These are phyloP conservation scores for Sclerotinia subarctica DNA, from an alignment of 2,329 filamentous ascomycete species.

Conservation along the genomic window DNA sequence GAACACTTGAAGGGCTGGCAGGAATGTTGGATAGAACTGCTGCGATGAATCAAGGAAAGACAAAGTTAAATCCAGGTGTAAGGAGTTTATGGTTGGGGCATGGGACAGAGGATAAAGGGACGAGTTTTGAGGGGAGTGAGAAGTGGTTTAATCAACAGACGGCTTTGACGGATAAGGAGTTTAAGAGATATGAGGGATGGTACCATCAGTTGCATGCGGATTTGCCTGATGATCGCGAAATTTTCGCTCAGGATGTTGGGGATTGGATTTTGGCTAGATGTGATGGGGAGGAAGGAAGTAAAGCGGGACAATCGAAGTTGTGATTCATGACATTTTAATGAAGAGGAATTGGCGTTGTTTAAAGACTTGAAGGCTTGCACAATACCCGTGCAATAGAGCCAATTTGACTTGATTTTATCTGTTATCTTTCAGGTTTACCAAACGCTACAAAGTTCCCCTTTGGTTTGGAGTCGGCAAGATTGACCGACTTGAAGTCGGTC, in stretches of 20 bases:
- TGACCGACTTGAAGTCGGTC: background rate
- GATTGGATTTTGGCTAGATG: constrained; percentile 57
- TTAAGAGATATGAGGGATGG: constrained; percentile 72
- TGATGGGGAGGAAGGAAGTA: constrained; percentile 14
- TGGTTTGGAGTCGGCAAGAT: background rate
- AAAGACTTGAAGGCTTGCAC: background rate
- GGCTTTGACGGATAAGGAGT: constrained; percentile 62
- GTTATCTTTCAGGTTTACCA: background rate
- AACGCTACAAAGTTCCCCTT: background rate
- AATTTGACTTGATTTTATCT: background rate
- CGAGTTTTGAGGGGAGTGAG: constrained; percentile 62
- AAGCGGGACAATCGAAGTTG: constrained; percentile 26
- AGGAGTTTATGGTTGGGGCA: constrained; percentile 69
- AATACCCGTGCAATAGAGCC: background rate
- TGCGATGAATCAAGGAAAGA: constrained; percentile 55
- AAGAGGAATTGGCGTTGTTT: background rate
- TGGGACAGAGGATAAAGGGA: constrained; percentile 70
- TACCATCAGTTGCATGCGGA: constrained; percentile 74
- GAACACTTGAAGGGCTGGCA: constrained; percentile 77
- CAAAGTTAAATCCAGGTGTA: constrained; percentile 52
- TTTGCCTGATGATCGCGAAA: constrained; percentile 37
- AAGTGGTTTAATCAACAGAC: constrained; percentile 57
- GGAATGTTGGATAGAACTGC: constrained; percentile 72
- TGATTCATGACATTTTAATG: constrained; percentile 14
- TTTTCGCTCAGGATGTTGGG: constrained; percentile 54